A percentile compares a stretch with the other conserved stretches of the same genome.
Evolutionary conservation across 768 basidiomycete genomes (phyloP).

Genomic region (Mycena polygramma): DNA sequence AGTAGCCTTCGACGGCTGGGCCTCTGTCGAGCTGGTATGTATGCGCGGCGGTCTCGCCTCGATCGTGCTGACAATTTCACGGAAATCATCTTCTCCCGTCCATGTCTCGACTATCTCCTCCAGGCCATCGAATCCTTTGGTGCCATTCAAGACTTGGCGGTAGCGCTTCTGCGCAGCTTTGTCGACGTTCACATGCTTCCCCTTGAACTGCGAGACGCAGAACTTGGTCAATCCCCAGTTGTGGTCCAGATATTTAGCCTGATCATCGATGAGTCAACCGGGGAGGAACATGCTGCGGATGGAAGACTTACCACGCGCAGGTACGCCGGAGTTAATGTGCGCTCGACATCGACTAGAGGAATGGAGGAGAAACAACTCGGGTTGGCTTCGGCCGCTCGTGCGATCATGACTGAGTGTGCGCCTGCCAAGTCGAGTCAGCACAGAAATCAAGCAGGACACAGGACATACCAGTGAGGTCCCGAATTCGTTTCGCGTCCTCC

Average conservation of each 20-base stretch:
- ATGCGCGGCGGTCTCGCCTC: constrained; percentile 50
- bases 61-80: constrained; percentile 66
- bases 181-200: constrained; percentile 64
- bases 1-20: constrained; percentile 36
- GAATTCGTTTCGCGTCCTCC: constrained; percentile 83
- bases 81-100: constrained; percentile 75
- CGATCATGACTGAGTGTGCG: constrained; percentile 96
- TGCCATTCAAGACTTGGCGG: constrained; percentile 65
- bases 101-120: constrained; percentile 63
- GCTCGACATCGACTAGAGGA: constrained; percentile 78
- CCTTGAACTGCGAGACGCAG: constrained; percentile 87
- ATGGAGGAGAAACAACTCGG: constrained; percentile 85
- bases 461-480: constrained; percentile 76
- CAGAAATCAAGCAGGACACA: too few species aligned
- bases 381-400: constrained; percentile 94
- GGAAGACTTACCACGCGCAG: constrained; percentile 70
- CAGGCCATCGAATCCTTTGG: constrained; percentile 74
- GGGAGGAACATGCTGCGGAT: neutral
- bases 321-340: constrained; percentile 78
- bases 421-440: constrained; percentile 53
- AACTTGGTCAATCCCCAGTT: constrained; percentile 91
- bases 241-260: constrained; percentile 84
- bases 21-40: constrained; percentile 17
- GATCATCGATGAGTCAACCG: constrained; percentile 23
- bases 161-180: constrained; percentile 72